Base-by-base conservation (phyloP, 441 rosid genomes). In the Populus hybrid region DNA sequence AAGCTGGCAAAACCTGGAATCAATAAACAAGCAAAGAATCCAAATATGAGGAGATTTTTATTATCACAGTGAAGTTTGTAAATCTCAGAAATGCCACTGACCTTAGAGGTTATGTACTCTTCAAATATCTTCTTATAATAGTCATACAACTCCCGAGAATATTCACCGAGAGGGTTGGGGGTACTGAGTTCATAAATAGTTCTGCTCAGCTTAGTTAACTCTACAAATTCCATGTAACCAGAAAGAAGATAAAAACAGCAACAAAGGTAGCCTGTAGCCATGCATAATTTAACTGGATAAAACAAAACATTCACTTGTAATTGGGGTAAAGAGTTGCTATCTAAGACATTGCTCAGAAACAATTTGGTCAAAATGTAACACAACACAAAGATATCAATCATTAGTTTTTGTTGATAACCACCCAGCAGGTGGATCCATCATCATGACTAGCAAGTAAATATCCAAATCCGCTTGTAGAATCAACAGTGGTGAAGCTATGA, bases 1-100 rank as follows among this genome's bases (percentile, higher is more conserved):
- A 73, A 34, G 92, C 90, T 10, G 97, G 92, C 68, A 93, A 75
- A 2, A 93, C 95, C 98, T 95, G 78, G 73, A 40, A 2, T 24
- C 63, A 69, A 63, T 30, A 40, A 57, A 73, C 23, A 61, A 38
- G n/a, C 54, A 69, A 70, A 23, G 5, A 4, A 42, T 70, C 35
- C 42, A 16, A 12, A 40, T 40, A 40, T 32, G 42, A 70, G 38
- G 6, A 36, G 40, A 9, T 34, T 26, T 69, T 8, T 20, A 4
- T 12, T 28, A 7, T 67, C 18, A 28, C n/a, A 67, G 70, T 67
- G 34, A 20, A 18, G 54, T 35, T 30, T 35, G 54, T 50, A 10
- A 40, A 72, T 72, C 65, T 50, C 40, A 14, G 24, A 50, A 72
- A 24, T 50, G 16, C 5, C 11, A 24, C 50, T 21, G 18, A 73